Evolutionary conservation across 129 eudicot species (phyloP), one percentile per base, ranked within the genome.

Genomic region (Chrysanthemum seticuspe): DNA sequence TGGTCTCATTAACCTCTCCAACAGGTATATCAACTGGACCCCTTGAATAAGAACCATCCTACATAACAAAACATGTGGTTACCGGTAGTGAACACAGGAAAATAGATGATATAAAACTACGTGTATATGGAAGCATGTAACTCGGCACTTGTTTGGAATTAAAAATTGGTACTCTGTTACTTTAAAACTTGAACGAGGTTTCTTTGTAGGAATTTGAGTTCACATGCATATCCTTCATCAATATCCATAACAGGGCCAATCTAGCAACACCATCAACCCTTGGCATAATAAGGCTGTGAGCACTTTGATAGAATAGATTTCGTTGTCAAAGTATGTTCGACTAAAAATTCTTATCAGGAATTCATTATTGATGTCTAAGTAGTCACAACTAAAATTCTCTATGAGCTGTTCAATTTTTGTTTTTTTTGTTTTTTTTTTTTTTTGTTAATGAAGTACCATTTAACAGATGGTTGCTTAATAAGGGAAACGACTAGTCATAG

Each of bases 21-120:
- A 95, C 87, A 25, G 96, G 99, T 85, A 95, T 83, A 68, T 88
- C 91, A 79, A 95, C 90, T 23, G 97, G 97, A 53, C 99, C 99
- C 78, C 97, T 82, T 63, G 99, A 95, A 80, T 95, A 95, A 68
- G 99, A 95, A 36, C 99, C 99, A 82, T 95, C 98, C 98, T 93
- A 78, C 65, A 84, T 73, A 81, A 68, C 55, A 73, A 60, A 25
- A 21, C 12, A 40, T 55, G 11, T 75, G 29, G 67, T 75, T 27
- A 44, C 53, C 6, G 8, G 10, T 51, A 54, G 47, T 54, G 36
- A 34, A 52, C 71, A 67, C 8, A 31, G 10, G 14, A n/a, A 63
- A 52, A 18, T 12, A 45, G 11, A 57, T n/a, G 2, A 29, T 10
- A 51, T 10, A 29, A 57, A 23, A 23, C 14, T 55, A 57, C 56